Evolutionary conservation across 345 rosid genomes (phyloP), one percentile per base, ranked within the genome.

Genomic region (Hevea brasiliensis): DNA sequence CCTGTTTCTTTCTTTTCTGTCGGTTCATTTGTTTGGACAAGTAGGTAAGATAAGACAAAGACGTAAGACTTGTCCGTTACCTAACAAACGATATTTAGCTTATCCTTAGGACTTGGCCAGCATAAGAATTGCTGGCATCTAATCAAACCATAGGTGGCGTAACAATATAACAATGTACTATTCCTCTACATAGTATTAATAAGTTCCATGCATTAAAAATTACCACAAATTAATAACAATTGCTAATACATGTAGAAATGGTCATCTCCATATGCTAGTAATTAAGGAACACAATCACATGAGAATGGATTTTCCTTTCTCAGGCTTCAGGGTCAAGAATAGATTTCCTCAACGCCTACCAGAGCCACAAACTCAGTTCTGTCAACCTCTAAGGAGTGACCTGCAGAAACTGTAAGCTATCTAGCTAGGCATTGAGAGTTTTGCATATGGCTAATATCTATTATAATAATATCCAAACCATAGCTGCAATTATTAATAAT

Each of bases 1-100:
- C 35, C 77, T 72, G 54, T 77, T 76, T 21, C 66, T 72, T 60
- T 77, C 70, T 47, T 74, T 67, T 64, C 67, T 72, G 80, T 77
- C 75, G 42, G 56, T 37, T 62, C 32, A 40, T 51, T 74, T 24
- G 72, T 12, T 59, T n/a, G 59, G 63, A 70, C 4, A 70, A 47
- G 78, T 8, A 44, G 74, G 76, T 24, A 9, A 45, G 74, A 74
- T 26, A 23, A 23, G 76, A 60, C 54, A 77, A 17, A 35, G 72
- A 75, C 74, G 18, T 50, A 24, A 58, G 58, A 65, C 62, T 44
- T 70, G 75, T 79, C 74, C 65, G 72, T 47, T 73, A 53, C 79
- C 81, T 21, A 73, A 73, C 79, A 59, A 53, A 66, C 74, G 51
- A 37, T 63, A 20, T 48, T 65, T 66, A 47, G 68, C 71, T 61